A percentile compares a stretch with the other conserved stretches of the same genome.
Conservation (phyloP, 257 asterid species). For the Striga asiatica region DNA sequence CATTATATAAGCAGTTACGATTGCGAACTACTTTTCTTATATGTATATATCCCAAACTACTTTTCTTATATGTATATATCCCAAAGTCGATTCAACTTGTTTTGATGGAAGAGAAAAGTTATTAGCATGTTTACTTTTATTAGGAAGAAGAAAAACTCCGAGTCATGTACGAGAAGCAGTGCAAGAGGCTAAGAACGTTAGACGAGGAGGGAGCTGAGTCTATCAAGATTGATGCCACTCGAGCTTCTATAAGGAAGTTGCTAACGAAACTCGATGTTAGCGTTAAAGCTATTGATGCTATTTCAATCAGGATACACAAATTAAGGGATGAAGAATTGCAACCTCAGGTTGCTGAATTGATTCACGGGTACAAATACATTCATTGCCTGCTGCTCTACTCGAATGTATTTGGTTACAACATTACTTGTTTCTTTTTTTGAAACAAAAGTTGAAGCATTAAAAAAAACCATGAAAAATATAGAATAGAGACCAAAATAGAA, state of each 20-base stretch:
- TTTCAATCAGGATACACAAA: conserved; percentile 67
- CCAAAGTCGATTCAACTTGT: too few species aligned
- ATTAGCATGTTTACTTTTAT: conserved; percentile 42
- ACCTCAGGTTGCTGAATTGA: conserved; percentile 72
- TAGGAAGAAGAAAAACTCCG: conserved; percentile 87
- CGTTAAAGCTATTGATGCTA: conserved; percentile 61
- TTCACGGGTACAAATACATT: conserved; percentile 61
- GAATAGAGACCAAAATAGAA: too few species aligned
- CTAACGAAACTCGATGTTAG: conserved; percentile 68
- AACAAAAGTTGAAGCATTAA: too few species aligned
- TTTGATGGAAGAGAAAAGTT: too few species aligned
- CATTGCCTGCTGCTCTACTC: not conserved
- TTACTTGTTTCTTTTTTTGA: too few species aligned
- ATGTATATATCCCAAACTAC: too few species aligned
- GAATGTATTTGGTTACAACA: too few species aligned
- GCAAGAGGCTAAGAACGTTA: conserved; percentile 49
- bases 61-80: too few species aligned
- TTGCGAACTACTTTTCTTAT: too few species aligned
- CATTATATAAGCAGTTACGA: too few species aligned
- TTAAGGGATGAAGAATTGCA: conserved; percentile 88
- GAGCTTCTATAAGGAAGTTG: conserved; percentile 49
- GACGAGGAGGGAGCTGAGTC: conserved; percentile 81
- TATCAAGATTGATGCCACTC: conserved; percentile 61
- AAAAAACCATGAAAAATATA: too few species aligned
- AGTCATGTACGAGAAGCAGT: conserved; percentile 60